Base-by-base conservation (phyloP, 768 basidiomycete species). In the Bullera alba region DNA sequence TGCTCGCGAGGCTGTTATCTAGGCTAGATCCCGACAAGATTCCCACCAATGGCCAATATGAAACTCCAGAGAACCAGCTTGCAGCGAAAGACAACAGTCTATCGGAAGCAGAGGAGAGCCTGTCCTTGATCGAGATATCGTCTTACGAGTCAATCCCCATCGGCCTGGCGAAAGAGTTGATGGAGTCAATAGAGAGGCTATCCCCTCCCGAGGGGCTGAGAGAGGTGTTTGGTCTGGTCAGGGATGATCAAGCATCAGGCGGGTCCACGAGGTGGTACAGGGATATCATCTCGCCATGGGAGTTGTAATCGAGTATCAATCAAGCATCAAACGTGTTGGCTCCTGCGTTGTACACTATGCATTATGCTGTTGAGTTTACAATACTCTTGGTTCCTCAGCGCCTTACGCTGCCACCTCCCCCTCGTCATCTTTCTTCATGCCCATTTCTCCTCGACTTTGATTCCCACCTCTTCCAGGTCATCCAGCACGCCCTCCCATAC, bases 121-220 rank as follows among this genome's bases (percentile, higher is more conserved):
- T 67, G 2, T 82, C 81, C 1, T 12, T 60, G 17, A 76, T 84
- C 42, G 80, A 90, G 46, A 76, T 96, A 19, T 85, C 89, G 0
- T 69, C 76, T 27, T 78, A 80, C 42, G 90, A 95, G 65, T 75
- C 74, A 0, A 74, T 96, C 19, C 80, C 85, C 2, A 79, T 88
- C 15, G 83, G 81, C 10, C 76, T 96, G 48, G 79, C 82, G 5
- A 76, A 76, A 48, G 89, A 93, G 68, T 82, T 96, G 83, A 74
- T 95, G 23, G 76, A 77, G 37, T 81, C 79, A 48, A 81, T 85
- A 2, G 91, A 93, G 76, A 36, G 47, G 28, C 70, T 69, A 16
- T 50, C 10, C 25, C 28, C 15, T 27, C 42, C 26, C 5, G 34
- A 41, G 36, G 25, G 44, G 26, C 19, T 10, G 5, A 8, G 22